A percentile compares a stretch with the other conserved stretches of the same genome.
Conservation (phyloP, 495 filamentous ascomycete species). For the Lepraria neglecta region DNA sequence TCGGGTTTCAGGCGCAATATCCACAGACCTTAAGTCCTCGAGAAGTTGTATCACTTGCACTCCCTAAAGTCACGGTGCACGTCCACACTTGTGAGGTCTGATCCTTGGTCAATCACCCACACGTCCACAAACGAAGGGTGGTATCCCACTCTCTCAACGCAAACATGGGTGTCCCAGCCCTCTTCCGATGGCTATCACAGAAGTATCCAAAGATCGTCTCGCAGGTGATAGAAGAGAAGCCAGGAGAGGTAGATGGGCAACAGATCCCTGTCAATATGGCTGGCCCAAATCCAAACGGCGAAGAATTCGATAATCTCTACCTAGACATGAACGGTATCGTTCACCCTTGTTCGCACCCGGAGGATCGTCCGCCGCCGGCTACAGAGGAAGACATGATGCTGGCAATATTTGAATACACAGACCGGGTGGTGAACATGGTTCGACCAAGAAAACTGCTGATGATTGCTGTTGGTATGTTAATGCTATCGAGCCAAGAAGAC, state of each 20-base stretch:
- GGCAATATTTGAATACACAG: constrained; percentile 94
- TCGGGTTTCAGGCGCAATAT: neutral
- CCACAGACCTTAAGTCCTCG: neutral
- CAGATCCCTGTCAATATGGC: constrained; percentile 77
- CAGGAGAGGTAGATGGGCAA: constrained; percentile 69
- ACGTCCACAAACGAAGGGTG: neutral
- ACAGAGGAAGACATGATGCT: constrained; percentile 99
- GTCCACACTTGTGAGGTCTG: neutral
- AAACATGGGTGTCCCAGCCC: constrained; percentile 89
- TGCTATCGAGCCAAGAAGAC: constrained; percentile 16
- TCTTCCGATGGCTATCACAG: constrained; percentile 88
- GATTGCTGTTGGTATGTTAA: constrained; percentile 86
- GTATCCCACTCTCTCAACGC: constrained; percentile 13
- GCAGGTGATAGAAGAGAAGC: constrained; percentile 77
- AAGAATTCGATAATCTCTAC: constrained; percentile 96
- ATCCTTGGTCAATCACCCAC: neutral
- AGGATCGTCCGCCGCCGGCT: constrained; percentile 82
- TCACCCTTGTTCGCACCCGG: constrained; percentile 96
- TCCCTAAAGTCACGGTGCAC: neutral
- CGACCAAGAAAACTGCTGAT: constrained; percentile 90
- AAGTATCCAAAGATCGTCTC: constrained; percentile 97
- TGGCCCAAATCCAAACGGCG: constrained; percentile 90
- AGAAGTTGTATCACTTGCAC: neutral
- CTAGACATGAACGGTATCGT: constrained; percentile 99
- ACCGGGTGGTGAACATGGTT: constrained; percentile 97